Conservation (phyloP, 495 filamentous ascomycete species). For the Hypoxylon crocopeplum region DNA sequence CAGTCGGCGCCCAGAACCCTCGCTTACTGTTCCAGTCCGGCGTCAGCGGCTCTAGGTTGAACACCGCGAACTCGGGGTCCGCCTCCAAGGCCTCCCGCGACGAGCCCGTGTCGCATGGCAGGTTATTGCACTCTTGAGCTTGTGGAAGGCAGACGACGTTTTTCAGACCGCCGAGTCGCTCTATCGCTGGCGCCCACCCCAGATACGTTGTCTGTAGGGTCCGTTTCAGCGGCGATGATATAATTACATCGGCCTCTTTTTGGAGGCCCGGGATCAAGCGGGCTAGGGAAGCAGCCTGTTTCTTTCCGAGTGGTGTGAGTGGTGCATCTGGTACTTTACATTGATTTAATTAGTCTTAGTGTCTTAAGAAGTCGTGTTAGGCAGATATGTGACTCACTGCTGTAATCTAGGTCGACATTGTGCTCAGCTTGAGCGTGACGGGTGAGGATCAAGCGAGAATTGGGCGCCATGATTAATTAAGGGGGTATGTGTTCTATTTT, state of each 20-base stretch:
- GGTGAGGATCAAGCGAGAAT: slow-evolving; percentile 57
- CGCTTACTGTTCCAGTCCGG: slow-evolving; percentile 33
- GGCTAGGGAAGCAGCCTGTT: slow-evolving; percentile 29
- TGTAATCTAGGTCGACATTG: slow-evolving; percentile 49
- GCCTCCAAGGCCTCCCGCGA: slow-evolving; percentile 24
- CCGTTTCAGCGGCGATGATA: slow-evolving; percentile 30
- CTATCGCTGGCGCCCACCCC: slow-evolving; percentile 27
- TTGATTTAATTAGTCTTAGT: background rate
- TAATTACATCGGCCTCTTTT: slow-evolving; percentile 15
- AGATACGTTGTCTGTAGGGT: slow-evolving; percentile 32
- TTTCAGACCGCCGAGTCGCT: slow-evolving; percentile 23
- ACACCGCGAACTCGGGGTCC: slow-evolving; percentile 32
- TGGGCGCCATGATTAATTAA: slow-evolving; percentile 55
- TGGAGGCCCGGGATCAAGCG: slow-evolving; percentile 17
- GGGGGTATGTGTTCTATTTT: too few relatives aligned
- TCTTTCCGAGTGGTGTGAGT: slow-evolving; percentile 29
- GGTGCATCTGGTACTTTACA: slow-evolving; percentile 29
- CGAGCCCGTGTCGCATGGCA: slow-evolving; percentile 49
- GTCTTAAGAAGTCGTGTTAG: background rate
- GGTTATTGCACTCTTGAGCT: slow-evolving; percentile 46
- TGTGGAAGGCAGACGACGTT: slow-evolving; percentile 25
- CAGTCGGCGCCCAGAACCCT: slow-evolving; percentile 27
- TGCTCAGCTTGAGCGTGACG: slow-evolving; percentile 65
- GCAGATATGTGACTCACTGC: slow-evolving; percentile 28
- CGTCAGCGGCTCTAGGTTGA: slow-evolving; percentile 28